Conservation (phyloP, 2,329 filamentous ascomycete genomes). For the Aspergillus sergii region DNA sequence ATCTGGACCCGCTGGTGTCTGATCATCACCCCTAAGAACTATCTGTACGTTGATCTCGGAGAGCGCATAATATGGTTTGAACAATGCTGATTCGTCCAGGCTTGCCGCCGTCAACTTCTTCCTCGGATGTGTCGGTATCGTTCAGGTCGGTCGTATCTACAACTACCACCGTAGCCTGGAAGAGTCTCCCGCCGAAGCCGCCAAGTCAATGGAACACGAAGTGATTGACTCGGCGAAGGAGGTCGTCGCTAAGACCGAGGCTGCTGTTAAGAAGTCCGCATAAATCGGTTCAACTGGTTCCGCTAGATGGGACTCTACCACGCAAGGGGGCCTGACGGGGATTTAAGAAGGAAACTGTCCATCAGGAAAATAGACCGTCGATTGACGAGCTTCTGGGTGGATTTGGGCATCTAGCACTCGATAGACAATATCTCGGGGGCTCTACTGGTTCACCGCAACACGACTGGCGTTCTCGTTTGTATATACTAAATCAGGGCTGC, state of each 20-base stretch:
- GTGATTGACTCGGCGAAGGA: conserved; percentile 40
- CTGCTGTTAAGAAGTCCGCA: conserved; percentile 32
- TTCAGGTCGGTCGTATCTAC: conserved; percentile 79
- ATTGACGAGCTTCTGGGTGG: background rate
- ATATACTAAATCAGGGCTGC: background rate
- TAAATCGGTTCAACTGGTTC: background rate
- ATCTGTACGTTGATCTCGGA: conserved; percentile 66
- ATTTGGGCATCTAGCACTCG: background rate
- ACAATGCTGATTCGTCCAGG: conserved; percentile 44
- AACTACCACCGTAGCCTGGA: conserved; percentile 63
- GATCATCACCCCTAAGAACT: conserved; percentile 91
- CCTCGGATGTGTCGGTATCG: conserved; percentile 81
- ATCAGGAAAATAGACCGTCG: background rate
- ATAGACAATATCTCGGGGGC: background rate
- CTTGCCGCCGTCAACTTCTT: conserved; percentile 98
- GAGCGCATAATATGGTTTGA: background rate
- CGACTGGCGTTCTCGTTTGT: background rate
- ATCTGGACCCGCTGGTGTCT: conserved; percentile 99
- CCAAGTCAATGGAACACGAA: conserved; percentile 43
- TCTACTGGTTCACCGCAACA: background rate
- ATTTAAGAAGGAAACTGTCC: background rate
- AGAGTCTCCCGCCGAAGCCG: conserved; percentile 39
- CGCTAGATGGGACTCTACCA: background rate
- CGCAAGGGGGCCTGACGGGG: background rate
- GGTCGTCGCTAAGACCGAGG: conserved; percentile 32